Evolutionary conservation across 305 asterid genomes (phyloP).

Genomic region (Coffea humblotiana): DNA sequence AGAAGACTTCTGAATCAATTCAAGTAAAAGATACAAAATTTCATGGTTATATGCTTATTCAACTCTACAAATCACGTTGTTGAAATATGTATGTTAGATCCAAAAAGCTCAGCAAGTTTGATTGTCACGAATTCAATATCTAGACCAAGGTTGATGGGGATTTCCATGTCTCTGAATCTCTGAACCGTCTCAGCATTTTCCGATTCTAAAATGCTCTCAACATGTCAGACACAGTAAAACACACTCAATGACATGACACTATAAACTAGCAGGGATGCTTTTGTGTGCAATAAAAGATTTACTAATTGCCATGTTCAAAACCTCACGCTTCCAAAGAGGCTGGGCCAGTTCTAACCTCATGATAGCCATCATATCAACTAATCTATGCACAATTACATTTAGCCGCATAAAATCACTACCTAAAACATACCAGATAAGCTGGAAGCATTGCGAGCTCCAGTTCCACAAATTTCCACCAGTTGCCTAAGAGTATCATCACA

Average conservation of each 20-base stretch:
- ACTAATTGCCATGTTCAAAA: background rate
- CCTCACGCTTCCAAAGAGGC: background rate
- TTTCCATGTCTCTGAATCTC: background rate
- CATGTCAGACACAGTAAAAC: no score
- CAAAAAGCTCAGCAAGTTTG: no score
- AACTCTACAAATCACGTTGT: no score
- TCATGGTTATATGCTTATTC: no score
- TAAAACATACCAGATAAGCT: slow-evolving; percentile 50
- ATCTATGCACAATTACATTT: background rate
- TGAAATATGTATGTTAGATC: no score
- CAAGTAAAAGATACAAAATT: no score
- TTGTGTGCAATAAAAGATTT: no score
- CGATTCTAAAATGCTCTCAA: background rate
- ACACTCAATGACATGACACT: no score
- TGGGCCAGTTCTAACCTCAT: background rate
- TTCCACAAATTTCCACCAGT: slow-evolving; percentile 86
- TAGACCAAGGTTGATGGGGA: background rate
- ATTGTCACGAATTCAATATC: background rate
- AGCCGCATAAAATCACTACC: background rate
- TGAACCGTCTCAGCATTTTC: background rate
- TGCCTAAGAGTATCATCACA: slow-evolving; percentile 80
- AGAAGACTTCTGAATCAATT: no score
- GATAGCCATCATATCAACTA: background rate
- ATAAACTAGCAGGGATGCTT: no score
- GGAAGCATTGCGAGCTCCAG: slow-evolving; percentile 74